Evolutionary conservation across 768 basidiomycete species (phyloP).

Genomic region (Suillus bovinus): DNA sequence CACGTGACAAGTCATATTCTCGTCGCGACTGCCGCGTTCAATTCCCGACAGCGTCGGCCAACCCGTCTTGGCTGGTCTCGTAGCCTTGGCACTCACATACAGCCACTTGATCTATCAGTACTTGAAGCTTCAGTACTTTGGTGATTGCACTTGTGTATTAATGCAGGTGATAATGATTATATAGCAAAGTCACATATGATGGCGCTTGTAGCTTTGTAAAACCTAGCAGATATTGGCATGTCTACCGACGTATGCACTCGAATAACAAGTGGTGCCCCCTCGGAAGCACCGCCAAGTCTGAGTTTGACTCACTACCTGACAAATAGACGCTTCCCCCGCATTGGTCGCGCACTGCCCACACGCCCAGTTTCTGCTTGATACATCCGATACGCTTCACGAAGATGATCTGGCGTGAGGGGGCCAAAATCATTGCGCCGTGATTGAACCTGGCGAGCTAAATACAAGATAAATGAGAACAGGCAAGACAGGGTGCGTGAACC

Average conservation of each 20-base stretch:
- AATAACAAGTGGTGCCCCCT: no score
- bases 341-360: conserved; percentile 74
- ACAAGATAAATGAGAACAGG: neutral
- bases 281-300: neutral
- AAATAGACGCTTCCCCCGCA: conserved; percentile 73
- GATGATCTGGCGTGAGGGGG: conserved; percentile 83
- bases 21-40: conserved; percentile 2
- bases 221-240: neutral
- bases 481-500: neutral
- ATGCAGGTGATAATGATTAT: neutral
- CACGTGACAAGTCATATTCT: conserved; percentile 10
- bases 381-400: conserved; percentile 84
- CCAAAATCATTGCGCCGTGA: conserved; percentile 69
- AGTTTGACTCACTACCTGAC: conserved; percentile 28
- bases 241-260: neutral
- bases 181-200: neutral
- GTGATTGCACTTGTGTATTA: neutral
- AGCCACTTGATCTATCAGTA: neutral
- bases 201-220: neutral
- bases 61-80: neutral
- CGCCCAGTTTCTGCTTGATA: conserved; percentile 82
- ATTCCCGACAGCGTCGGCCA: conserved; percentile 1
- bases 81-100: neutral
- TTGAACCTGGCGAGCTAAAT: conserved; percentile 74
- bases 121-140: neutral